Evolutionary conservation across 2,329 filamentous ascomycete genomes (phyloP).

Genomic region (Atkinsonella hypoxylon): DNA sequence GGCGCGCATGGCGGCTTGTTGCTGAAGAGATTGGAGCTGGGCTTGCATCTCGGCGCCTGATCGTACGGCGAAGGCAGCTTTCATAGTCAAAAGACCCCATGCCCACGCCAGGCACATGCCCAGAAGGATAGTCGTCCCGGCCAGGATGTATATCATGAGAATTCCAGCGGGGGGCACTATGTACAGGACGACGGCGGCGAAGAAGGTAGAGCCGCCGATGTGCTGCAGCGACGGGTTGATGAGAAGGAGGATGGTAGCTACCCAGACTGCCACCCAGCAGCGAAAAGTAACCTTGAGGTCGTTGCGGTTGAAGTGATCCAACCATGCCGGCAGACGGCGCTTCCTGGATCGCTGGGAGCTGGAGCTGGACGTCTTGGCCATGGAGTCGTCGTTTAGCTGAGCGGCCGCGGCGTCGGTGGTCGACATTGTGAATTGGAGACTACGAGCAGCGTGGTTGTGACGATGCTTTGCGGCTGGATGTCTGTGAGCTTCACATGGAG

Average conservation of each 20-base stretch:
- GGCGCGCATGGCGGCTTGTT: constrained; percentile 23
- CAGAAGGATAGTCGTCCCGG: constrained; percentile 27
- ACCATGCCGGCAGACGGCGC: constrained; percentile 18
- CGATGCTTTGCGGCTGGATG: not conserved
- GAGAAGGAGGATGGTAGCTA: constrained; percentile 32
- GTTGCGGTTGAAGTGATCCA: constrained; percentile 33
- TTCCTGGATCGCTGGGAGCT: not conserved
- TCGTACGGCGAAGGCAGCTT: constrained; percentile 31
- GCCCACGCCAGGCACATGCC: constrained; percentile 36
- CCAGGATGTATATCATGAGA: constrained; percentile 32
- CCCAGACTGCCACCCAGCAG: constrained; percentile 34
- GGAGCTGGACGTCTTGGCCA: not conserved
- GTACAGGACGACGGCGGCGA: constrained; percentile 28
- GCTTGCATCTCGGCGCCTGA: constrained; percentile 25
- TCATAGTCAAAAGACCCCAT: constrained; percentile 37
- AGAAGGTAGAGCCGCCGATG: constrained; percentile 33
- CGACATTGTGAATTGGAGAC: not conserved
- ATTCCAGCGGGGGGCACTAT: constrained; percentile 34
- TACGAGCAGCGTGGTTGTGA: not conserved
- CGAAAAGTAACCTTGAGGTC: constrained; percentile 35
- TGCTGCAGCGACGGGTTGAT: constrained; percentile 28
- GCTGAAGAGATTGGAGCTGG: constrained; percentile 20
- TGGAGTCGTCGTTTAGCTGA: not conserved
- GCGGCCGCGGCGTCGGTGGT: not conserved
- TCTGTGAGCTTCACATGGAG: no score